Conservation (phyloP, 2,329 filamentous ascomycete genomes). For the Botrytis cinerea region DNA sequence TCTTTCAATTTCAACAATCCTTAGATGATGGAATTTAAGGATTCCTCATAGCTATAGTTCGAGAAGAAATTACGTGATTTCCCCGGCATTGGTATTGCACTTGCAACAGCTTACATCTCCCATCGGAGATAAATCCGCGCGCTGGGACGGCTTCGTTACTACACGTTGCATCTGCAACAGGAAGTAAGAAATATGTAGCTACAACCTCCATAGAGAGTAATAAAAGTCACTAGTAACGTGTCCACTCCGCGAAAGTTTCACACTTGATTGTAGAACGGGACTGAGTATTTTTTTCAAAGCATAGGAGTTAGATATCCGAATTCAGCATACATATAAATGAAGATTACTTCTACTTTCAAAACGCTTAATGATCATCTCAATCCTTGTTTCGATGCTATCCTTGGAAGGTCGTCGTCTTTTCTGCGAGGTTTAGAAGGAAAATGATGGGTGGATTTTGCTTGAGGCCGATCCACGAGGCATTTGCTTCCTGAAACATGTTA, state of each 20-base stretch:
- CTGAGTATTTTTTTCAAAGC: no score
- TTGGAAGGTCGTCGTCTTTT: no score
- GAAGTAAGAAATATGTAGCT: not conserved
- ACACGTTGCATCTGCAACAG: not conserved
- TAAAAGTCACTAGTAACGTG: not conserved
- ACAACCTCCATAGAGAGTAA: accelerated
- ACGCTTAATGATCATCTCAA: no score
- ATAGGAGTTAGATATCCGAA: no score
- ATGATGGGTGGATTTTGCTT: not conserved
- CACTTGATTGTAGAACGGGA: not conserved
- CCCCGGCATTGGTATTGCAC: not conserved
- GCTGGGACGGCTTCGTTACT: not conserved
- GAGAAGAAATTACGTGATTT: not conserved
- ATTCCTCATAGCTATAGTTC: not conserved
- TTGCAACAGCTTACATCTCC: not conserved
- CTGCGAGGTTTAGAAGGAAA: not conserved
- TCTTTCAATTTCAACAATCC: not conserved
- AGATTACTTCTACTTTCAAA: no score
- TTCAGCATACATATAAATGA: no score
- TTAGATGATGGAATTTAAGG: no score
- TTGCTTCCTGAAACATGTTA: not conserved
- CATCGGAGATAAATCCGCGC: not conserved
- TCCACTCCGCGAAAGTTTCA: not conserved
- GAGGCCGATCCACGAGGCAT: not conserved
- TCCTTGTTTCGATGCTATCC: no score